Evolutionary conservation across 1,284 basidiomycete genomes (phyloP).

Genomic region (Cutaneotrichosporon dermatis): DNA sequence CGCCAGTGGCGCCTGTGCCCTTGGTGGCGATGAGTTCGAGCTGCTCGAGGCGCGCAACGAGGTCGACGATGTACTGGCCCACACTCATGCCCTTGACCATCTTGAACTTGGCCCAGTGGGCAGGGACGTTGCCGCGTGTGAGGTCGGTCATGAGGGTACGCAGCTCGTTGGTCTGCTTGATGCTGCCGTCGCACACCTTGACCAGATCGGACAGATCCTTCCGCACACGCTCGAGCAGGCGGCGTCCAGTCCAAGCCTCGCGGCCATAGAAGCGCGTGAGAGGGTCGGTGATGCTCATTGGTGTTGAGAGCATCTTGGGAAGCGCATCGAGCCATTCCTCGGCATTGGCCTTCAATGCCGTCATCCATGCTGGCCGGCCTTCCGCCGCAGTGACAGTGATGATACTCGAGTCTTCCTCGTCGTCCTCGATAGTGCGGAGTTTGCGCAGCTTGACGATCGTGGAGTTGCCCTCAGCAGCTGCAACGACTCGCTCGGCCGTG

Average conservation of each 20-base stretch:
- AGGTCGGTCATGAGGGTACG: constrained; percentile 79
- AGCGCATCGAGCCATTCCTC: constrained; percentile 73
- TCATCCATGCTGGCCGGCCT: constrained; percentile 90
- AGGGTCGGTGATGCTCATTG: constrained; percentile 56
- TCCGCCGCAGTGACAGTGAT: constrained; percentile 54
- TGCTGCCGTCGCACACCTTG: constrained; percentile 74
- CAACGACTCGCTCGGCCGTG: constrained; percentile 84
- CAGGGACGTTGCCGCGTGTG: constrained; percentile 82
- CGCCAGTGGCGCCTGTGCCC: constrained; percentile 50
- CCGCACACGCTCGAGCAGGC: constrained; percentile 68
- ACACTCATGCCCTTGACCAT: constrained; percentile 74
- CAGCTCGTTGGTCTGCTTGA: constrained; percentile 92
- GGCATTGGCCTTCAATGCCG: constrained; percentile 69
- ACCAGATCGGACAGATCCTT: constrained; percentile 75
- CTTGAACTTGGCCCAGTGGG: constrained; percentile 84
- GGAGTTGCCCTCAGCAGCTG: constrained; percentile 83
- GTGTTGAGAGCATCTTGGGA: constrained; percentile 51
- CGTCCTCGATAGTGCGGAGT: constrained; percentile 84
- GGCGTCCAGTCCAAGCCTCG: constrained; percentile 75
- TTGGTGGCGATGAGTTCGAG: constrained; percentile 65
- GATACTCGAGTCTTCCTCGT: constrained; percentile 62
- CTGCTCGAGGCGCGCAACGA: constrained; percentile 71
- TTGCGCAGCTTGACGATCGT: constrained; percentile 79
- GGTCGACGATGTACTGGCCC: constrained; percentile 77
- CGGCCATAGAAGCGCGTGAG: constrained; percentile 80